Percentiles rank a stretch among this genome's conserved stretches.
These are phyloP conservation scores for Kandelia obovata DNA, from an alignment of 345 rosid genomes.

Conservation along the genomic window DNA sequence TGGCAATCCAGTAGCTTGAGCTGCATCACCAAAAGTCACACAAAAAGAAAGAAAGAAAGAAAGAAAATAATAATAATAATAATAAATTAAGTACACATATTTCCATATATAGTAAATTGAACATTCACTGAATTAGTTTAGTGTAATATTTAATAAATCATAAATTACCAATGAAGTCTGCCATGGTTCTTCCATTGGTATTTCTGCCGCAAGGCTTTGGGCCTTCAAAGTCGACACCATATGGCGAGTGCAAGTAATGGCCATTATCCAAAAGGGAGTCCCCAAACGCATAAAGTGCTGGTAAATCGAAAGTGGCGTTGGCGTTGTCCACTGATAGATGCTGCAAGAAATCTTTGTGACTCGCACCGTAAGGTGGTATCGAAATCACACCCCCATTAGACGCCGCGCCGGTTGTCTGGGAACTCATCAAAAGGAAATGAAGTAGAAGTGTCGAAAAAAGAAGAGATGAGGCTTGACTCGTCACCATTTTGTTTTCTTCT, in stretches of 20 bases:
- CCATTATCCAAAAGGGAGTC: constrained; percentile 1
- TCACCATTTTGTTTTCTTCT: neutral
- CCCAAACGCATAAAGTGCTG: neutral
- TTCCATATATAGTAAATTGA: neutral
- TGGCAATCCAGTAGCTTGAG: neutral
- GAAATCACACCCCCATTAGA: neutral
- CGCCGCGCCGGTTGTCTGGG: neutral
- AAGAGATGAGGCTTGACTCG: neutral
- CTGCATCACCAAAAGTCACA: neutral
- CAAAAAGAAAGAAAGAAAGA: neutral
- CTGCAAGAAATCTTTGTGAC: neutral
- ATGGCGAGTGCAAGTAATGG: neutral
- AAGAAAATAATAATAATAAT: neutral
- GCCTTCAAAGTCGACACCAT: neutral
- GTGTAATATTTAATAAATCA: too few relatives aligned
- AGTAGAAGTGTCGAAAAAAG: neutral
- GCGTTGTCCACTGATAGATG: neutral
- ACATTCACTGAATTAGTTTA: too few relatives aligned
- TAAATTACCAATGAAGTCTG: neutral
- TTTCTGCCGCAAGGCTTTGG: neutral
- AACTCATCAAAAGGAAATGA: neutral
- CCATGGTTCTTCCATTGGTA: constrained; percentile 4
- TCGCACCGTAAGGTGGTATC: neutral
- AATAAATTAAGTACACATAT: neutral
- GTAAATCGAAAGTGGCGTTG: neutral